Evolutionary conservation across 331 rosid genomes (phyloP).

Genomic region (Spiraea crenata): DNA sequence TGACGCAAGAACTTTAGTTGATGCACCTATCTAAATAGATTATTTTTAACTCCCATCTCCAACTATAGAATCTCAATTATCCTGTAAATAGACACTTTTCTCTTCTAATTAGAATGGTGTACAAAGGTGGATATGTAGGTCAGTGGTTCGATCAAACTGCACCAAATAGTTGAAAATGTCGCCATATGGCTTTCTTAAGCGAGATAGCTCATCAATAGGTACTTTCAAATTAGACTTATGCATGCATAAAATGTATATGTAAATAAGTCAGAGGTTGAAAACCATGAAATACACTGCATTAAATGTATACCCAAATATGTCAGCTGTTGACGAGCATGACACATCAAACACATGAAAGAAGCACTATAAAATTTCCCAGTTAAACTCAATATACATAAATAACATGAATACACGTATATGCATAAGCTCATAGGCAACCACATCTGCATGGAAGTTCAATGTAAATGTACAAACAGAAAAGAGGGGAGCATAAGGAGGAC

Average conservation of each 20-base stretch:
- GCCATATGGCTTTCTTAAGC: background rate
- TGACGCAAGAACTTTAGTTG: background rate
- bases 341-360: background rate
- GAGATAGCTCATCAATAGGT: background rate
- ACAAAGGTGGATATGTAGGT: background rate
- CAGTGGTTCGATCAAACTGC: background rate
- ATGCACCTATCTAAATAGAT: background rate
- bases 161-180: background rate
- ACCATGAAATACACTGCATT: background rate
- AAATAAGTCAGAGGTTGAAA: no score
- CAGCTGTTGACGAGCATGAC: constrained; percentile 1
- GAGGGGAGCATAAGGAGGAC: constrained; percentile 13
- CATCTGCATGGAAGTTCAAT: background rate
- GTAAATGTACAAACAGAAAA: constrained; percentile 9
- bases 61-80: constrained; percentile 1
- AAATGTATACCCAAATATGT: background rate
- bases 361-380: background rate
- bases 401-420: background rate
- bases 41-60: background rate
- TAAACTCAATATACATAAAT: background rate
- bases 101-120: background rate
- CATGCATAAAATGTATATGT: no score
- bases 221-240: background rate
- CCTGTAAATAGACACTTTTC: background rate
- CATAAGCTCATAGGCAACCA: constrained; percentile 1